A percentile compares a stretch with the other conserved stretches of the same genome.
phyloP scores from a whole-genome alignment of 1,284 basidiomycete species.

The Heterobasidion parviporum region DNA sequence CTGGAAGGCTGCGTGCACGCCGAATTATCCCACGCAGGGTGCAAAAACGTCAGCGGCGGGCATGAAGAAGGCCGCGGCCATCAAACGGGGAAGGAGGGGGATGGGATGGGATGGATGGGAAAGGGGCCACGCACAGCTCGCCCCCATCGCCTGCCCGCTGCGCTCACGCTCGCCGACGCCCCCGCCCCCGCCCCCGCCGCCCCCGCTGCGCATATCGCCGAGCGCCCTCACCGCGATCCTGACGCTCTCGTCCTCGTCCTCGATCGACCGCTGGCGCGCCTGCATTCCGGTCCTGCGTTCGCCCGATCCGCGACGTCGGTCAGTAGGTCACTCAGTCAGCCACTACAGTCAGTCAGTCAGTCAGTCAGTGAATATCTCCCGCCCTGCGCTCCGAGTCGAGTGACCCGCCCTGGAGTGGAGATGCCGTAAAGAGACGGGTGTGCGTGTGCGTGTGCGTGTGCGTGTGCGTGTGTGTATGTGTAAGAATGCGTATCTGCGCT shows the following conservation, averaged over 20 bases:
- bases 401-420: not conserved
- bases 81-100: not conserved
- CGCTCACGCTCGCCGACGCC: not conserved
- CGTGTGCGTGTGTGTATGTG: too few species aligned
- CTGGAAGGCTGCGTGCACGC: slow-evolving; percentile 23
- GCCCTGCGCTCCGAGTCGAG: too few species aligned
- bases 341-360: not conserved
- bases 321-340: not conserved
- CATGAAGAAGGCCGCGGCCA: not conserved
- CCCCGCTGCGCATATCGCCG: slow-evolving; percentile 57
- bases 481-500: too few species aligned
- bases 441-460: too few species aligned
- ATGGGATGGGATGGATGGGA: not conserved
- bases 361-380: too few species aligned
- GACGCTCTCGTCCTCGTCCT: slow-evolving; percentile 44
- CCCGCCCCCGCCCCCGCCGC: not conserved
- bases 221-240: slow-evolving; percentile 62
- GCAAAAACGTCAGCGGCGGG: not conserved
- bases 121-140: slow-evolving; percentile 19
- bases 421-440: not conserved
- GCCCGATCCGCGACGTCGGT: not conserved
- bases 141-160: not conserved
- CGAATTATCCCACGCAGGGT: too few species aligned
- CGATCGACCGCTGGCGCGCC: slow-evolving; percentile 15
- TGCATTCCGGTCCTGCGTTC: not conserved